Percentiles rank a stretch among this genome's conserved stretches.
phyloP scores from a whole-genome alignment of 2,329 filamentous ascomycete species.

The Neoascochyta sp. region DNA sequence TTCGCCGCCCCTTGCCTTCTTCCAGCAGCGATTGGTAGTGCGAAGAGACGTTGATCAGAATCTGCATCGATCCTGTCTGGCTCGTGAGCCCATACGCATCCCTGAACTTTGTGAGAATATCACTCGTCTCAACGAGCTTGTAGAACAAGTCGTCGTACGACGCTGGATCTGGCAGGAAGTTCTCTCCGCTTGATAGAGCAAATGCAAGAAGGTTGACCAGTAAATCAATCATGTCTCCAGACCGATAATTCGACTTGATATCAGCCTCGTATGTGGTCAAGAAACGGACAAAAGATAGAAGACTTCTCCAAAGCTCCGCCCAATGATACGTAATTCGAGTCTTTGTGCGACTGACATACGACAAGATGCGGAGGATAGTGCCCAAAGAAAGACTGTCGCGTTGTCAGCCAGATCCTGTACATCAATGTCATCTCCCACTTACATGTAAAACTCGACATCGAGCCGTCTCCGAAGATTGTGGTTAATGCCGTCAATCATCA shows the following conservation, averaged over 20 bases:
- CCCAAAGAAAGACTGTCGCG: conserved; percentile 64
- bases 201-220: conserved; percentile 81
- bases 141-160: conserved; percentile 98
- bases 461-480: conserved; percentile 86
- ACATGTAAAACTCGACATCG: conserved; percentile 79
- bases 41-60: conserved; percentile 72
- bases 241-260: conserved; percentile 63
- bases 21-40: conserved; percentile 85
- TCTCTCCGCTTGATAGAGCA: conserved; percentile 79
- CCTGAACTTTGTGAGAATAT: conserved; percentile 76
- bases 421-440: conserved; percentile 6
- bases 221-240: conserved; percentile 70
- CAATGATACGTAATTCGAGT: conserved; percentile 86
- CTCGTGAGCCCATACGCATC: conserved; percentile 61
- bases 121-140: conserved; percentile 90
- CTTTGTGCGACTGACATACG: conserved; percentile 76
- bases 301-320: conserved; percentile 87
- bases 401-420: conserved; percentile 1
- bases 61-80: conserved; percentile 64
- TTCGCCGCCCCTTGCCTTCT: conserved; percentile 54
- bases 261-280: conserved; percentile 81
- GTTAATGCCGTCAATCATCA: conserved; percentile 85
- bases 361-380: conserved; percentile 76
- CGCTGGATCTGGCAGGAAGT: conserved; percentile 80
- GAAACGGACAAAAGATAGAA: conserved; percentile 86